Conservation (phyloP, 257 asterid genomes). For the Craterostigma plantagineum region DNA sequence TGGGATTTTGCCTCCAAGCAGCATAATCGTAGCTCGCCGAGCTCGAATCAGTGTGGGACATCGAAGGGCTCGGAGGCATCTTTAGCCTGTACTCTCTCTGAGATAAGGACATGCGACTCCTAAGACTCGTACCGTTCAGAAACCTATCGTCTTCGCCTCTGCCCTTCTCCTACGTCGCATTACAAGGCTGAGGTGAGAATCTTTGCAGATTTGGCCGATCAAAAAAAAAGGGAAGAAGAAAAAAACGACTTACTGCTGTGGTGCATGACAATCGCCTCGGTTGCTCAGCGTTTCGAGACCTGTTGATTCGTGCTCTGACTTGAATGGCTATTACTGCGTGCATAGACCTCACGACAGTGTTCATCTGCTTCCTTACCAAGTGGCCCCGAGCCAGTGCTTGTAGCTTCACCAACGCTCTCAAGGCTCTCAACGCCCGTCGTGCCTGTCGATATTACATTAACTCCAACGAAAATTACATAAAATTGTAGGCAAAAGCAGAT, state of each 20-base stretch:
- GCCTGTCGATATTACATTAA: constrained; percentile 30
- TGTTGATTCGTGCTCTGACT: constrained; percentile 46
- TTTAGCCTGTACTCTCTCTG: constrained; percentile 18
- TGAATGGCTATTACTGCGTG: constrained; percentile 51
- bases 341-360: constrained; percentile 32
- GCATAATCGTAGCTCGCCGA: constrained; percentile 17
- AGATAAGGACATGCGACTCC: constrained; percentile 6
- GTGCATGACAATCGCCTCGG: constrained; percentile 12
- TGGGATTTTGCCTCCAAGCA: too few relatives aligned
- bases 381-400: constrained; percentile 72
- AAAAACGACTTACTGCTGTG: constrained; percentile 14
- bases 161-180: constrained; percentile 7
- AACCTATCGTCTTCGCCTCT: constrained; percentile 11
- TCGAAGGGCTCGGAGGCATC: constrained; percentile 30
- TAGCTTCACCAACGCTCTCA: constrained; percentile 54
- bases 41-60: too few relatives aligned
- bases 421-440: constrained; percentile 47
- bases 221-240: neutral
- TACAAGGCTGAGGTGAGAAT: too few relatives aligned
- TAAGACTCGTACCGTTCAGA: constrained; percentile 4
- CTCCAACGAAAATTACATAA: neutral
- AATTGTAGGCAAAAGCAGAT: too few relatives aligned
- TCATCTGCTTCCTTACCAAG: constrained; percentile 49
- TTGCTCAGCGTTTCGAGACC: constrained; percentile 34
- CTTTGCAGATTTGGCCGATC: too few relatives aligned